A percentile compares a stretch with the other conserved stretches of the same genome.
phyloP scores from a whole-genome alignment of 306 rosid species.

The Prosopis cineraria region DNA sequence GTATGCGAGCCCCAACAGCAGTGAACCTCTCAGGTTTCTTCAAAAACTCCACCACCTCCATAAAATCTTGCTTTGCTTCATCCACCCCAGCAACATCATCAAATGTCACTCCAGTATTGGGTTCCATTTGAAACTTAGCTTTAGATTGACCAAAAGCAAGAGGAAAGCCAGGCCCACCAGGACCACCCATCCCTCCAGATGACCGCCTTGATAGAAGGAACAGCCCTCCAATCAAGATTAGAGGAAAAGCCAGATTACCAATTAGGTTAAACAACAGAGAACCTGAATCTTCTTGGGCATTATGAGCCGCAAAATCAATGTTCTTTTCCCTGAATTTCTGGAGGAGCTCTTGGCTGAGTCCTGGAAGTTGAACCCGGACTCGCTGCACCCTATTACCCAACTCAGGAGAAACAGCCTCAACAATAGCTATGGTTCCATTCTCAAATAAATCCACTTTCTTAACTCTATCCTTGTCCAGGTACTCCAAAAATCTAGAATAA shows the following conservation, averaged over 20 bases:
- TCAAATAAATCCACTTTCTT: conserved; percentile 89
- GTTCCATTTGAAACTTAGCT: conserved; percentile 99
- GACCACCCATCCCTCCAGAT: conserved; percentile 97
- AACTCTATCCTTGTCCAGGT: conserved; percentile 89
- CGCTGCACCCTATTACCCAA: conserved; percentile 88
- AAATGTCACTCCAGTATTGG: conserved; percentile 96
- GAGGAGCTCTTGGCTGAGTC: conserved; percentile 94
- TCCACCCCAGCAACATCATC: conserved; percentile 99
- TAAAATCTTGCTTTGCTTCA: conserved; percentile 98
- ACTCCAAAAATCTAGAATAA: conserved; percentile 94
- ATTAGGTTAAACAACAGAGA: conserved; percentile 77
- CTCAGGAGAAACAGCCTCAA: conserved; percentile 92
- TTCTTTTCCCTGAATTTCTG: conserved; percentile 96
- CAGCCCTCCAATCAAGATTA: conserved; percentile 86
- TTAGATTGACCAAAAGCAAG: conserved; percentile 89
- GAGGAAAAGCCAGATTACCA: conserved; percentile 93
- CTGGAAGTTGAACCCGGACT: conserved; percentile 95
- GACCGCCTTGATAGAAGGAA: conserved; percentile 94
- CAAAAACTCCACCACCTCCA: conserved; percentile 96
- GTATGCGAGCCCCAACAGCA: conserved; percentile 97
- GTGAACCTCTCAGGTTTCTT: conserved; percentile 99
- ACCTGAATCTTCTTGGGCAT: conserved; percentile 97
- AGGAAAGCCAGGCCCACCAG: conserved; percentile 93
- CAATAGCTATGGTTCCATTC: conserved; percentile 88
- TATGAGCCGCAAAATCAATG: conserved; percentile 97